Evolutionary conservation across 371 early-diverging fungal species (phyloP).

Genomic region (Mucor plumbeus): DNA sequence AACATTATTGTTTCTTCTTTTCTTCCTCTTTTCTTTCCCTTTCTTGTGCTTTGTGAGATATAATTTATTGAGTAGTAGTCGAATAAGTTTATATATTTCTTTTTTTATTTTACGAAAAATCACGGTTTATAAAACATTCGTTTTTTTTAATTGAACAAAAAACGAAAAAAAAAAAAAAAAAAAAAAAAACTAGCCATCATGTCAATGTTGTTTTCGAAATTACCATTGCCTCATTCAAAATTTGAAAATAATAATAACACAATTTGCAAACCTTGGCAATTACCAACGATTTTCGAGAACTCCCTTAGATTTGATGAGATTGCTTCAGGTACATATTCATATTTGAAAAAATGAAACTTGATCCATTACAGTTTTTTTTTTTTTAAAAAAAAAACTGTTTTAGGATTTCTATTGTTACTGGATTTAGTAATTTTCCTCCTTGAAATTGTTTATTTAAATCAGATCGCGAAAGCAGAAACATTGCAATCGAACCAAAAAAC

Average conservation of each 20-base stretch:
- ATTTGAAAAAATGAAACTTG: neutral
- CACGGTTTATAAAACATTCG: too few relatives aligned
- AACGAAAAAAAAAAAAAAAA: too few relatives aligned
- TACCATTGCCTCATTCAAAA: neutral
- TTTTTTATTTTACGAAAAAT: too few relatives aligned
- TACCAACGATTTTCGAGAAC: neutral
- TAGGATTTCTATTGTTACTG: neutral
- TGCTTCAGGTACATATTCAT: neutral
- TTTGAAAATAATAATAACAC: neutral
- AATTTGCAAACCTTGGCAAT: neutral
- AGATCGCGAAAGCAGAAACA: neutral
- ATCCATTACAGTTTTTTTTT: neutral
- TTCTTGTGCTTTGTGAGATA: neutral
- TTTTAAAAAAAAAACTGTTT: too few relatives aligned
- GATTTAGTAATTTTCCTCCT: neutral
- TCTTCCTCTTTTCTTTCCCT: neutral
- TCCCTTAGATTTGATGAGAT: neutral
- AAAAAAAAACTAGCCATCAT: neutral
- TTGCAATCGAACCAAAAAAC: neutral
- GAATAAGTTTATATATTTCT: too few relatives aligned
- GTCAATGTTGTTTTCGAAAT: neutral
- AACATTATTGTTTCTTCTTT: neutral
- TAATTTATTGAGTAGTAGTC: too few relatives aligned
- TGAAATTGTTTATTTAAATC: neutral
- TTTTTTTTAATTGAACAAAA: too few relatives aligned